Evolutionary conservation across 352 stramenopile genomes (phyloP).

Genomic region (Phytopythium delawarense): DNA sequence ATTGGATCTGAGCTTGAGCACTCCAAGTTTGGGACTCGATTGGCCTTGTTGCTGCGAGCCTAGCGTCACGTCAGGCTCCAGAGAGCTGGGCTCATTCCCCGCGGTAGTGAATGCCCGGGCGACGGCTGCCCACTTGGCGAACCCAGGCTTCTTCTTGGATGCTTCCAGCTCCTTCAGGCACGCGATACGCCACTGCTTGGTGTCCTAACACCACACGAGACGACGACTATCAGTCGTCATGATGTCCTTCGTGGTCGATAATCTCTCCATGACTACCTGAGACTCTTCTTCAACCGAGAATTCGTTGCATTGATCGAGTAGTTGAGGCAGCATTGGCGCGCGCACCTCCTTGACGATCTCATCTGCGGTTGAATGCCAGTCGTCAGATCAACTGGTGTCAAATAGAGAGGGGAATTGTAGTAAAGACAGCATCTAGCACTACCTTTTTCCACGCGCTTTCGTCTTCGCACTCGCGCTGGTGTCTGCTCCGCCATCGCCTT

Average conservation of each 20-base stretch:
- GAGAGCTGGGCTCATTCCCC: background rate
- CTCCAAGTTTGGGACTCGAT: background rate
- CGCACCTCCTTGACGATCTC: background rate
- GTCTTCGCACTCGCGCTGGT: background rate
- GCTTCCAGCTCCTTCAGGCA: conserved; percentile 32
- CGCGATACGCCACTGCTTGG: conserved; percentile 30
- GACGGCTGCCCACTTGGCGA: conserved; percentile 36
- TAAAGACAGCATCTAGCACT: background rate
- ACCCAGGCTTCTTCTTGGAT: conserved; percentile 22
- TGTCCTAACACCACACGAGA: conserved; percentile 17
- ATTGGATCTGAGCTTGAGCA: conserved; percentile 34
- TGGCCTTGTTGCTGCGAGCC: background rate
- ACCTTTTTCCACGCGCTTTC: conserved; percentile 9
- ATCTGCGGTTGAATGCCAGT: background rate
- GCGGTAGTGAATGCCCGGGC: conserved; percentile 27
- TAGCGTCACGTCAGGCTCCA: conserved; percentile 15
- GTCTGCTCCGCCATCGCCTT: conserved; percentile 6
- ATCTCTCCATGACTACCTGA: background rate
- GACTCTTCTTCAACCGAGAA: background rate
- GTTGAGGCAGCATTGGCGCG: background rate
- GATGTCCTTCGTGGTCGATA: background rate
- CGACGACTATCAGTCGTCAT: background rate
- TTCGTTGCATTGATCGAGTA: background rate
- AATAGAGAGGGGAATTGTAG: no score
- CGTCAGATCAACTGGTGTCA: background rate